Base-by-base conservation (phyloP, 768 basidiomycete species). In the Mycena alexandri region DNA sequence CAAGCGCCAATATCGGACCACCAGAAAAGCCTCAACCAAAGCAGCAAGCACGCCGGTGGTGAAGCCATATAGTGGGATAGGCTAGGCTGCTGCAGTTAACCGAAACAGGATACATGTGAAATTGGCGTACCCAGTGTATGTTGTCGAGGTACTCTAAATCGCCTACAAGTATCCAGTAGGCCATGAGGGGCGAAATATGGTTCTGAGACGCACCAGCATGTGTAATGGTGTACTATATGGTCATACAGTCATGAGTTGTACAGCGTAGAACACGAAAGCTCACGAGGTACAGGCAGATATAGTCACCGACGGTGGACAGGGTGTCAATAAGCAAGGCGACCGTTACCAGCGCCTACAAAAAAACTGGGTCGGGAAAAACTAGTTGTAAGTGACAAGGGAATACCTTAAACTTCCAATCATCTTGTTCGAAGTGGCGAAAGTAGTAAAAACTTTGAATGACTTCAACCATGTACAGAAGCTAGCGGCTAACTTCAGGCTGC, bases 401-500 rank as follows among this genome's bases (percentile, higher is more conserved):
- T 42, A 55, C 54, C 33, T 55, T 55, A 5, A 55, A 55, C 38
- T 55, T 55, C 54, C 54, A 55, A 42, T 55, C 38, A 42, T 55
- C 54, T 25, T 54, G 53, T 54, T 29, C 29, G 29, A 29, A 29
- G 29, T 29, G 29, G 29, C 29, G 29, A 29, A 29, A 29, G 29
- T 29, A 53, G 51, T 53, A 53, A 9, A 14, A n/a, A 14, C 19
- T 25, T 25, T 53, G 51, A 16, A 34, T 24, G 25, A 53, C 10
- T 53, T 53, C 51, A 12, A 13, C 21, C 25, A 17, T 53, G 29
- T 53, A 53, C 14, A 53, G 51, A 34, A 53, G 5, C 47, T 48
- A n/a, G 47, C 21, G 47, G 19, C 47, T n/a, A 48, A 53, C 29
- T 53, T 29, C 33, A 25, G 51, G 51, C 13, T 34, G 51, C 14